Conservation (phyloP, 2,329 filamentous ascomycete species). For the Exophiala aquamarina region DNA sequence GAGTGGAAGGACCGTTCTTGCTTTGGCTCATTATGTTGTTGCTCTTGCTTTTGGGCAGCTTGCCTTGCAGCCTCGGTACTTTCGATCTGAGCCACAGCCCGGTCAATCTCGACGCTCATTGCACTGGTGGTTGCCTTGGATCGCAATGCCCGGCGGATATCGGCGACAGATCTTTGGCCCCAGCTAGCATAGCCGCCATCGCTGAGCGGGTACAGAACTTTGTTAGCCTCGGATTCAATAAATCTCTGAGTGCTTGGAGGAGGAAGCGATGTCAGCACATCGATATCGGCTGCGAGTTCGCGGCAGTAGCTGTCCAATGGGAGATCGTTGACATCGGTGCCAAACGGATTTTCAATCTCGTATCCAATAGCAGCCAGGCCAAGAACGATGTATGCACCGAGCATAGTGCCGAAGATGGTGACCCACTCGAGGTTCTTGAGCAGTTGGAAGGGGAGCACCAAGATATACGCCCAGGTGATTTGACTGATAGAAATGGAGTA, state of each 20-base stretch:
- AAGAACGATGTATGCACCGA: conserved; percentile 78
- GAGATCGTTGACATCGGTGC: conserved; percentile 78
- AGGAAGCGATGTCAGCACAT: conserved; percentile 65
- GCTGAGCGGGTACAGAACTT: conserved; percentile 59
- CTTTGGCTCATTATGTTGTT: conserved; percentile 6
- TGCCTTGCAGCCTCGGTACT: conserved; percentile 11
- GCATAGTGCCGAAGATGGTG: conserved; percentile 72
- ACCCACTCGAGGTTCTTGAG: conserved; percentile 65
- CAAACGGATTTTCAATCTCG: conserved; percentile 85
- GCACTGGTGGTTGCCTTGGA: conserved; percentile 33
- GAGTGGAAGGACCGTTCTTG: neutral
- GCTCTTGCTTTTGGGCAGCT: conserved; percentile 44
- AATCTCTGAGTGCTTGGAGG: conserved; percentile 55
- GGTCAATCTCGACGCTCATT: conserved; percentile 17
- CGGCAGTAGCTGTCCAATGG: conserved; percentile 75
- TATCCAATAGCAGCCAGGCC: conserved; percentile 73
- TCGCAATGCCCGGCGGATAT: conserved; percentile 45
- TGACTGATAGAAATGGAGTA: conserved; percentile 84
- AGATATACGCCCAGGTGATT: conserved; percentile 81
- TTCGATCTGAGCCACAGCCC: conserved; percentile 15
- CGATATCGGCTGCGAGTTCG: conserved; percentile 71
- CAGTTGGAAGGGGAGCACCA: conserved; percentile 80
- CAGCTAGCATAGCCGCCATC: conserved; percentile 49
- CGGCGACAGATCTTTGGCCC: conserved; percentile 48
- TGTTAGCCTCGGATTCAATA: conserved; percentile 48